Evolutionary conservation across 192 early-diverging fungal genomes (phyloP).

Genomic region (Entrophospora sp.): DNA sequence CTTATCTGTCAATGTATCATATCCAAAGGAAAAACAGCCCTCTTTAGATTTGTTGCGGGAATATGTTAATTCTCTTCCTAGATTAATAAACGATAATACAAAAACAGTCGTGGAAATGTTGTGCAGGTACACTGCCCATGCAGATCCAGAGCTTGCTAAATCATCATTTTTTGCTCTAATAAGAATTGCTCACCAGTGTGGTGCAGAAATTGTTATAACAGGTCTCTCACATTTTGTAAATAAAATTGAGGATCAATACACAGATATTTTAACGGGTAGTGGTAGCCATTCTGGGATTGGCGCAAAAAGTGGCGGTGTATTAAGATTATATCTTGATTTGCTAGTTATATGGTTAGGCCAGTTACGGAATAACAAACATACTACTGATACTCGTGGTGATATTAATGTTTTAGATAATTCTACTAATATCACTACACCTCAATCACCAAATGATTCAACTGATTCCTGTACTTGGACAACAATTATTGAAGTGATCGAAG

Average conservation of each 20-base stretch:
- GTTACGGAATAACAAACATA: conserved; percentile 23
- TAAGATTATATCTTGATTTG: conserved; percentile 61
- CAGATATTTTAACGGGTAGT: conserved; percentile 32
- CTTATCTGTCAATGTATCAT: conserved; percentile 39
- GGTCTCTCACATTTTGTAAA: conserved; percentile 43
- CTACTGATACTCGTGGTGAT: conserved; percentile 15
- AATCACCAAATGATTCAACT: conserved; percentile 10
- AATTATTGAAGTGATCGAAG: conserved; percentile 63
- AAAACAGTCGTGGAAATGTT: conserved; percentile 69
- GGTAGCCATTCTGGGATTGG: conserved; percentile 8
- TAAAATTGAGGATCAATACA: conserved; percentile 44
- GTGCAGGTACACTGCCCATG: conserved; percentile 70
- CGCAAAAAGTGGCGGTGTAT: conserved; percentile 35
- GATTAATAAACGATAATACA: conserved; percentile 57
- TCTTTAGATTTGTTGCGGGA: conserved; percentile 63
- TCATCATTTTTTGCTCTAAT: conserved; percentile 54
- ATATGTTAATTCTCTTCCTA: conserved; percentile 63
- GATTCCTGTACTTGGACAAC: conserved; percentile 26
- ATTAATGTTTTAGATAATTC: too few species aligned
- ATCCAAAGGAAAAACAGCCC: conserved; percentile 47
- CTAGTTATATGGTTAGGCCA: conserved; percentile 46
- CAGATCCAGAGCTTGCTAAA: conserved; percentile 71
- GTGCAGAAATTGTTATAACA: conserved; percentile 41
- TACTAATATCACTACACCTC: neutral
- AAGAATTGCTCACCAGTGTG: conserved; percentile 55